These are phyloP conservation scores for Rhodotorula toruloides DNA, from an alignment of 768 basidiomycete genomes.

Conservation along the genomic window DNA sequence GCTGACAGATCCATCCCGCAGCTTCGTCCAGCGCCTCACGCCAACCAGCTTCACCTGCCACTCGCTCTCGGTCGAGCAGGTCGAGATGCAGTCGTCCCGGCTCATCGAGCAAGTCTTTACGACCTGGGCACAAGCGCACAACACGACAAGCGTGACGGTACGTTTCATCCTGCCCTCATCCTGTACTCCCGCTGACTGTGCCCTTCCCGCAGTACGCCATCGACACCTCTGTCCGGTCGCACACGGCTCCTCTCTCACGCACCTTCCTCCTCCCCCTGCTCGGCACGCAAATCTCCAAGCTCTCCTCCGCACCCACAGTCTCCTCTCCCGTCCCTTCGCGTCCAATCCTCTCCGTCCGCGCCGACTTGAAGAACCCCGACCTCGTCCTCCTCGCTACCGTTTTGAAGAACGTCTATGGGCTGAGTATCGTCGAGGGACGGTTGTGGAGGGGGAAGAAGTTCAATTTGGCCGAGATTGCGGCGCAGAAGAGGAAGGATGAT, in stretches of 20 bases:
- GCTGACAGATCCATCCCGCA: not conserved
- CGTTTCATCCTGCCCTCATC: not conserved
- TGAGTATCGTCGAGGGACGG: conserved; percentile 34
- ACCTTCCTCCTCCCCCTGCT: conserved; percentile 25
- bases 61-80: conserved; percentile 20
- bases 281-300: conserved; percentile 8
- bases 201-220: conserved; percentile 24
- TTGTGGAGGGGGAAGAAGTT: conserved; percentile 36
- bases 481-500: conserved; percentile 7
- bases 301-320: conserved; percentile 22
- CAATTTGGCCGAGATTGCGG: conserved; percentile 31
- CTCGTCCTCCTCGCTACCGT: conserved; percentile 36
- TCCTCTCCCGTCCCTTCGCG: conserved; percentile 20
- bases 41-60: conserved; percentile 27
- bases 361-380: conserved; percentile 33
- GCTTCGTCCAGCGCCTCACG: conserved; percentile 24
- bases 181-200: not conserved
- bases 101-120: conserved; percentile 28
- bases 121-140: conserved; percentile 12
- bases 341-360: conserved; percentile 9
- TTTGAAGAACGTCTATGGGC: conserved; percentile 27
- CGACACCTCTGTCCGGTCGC: conserved; percentile 31
- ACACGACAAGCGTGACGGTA: conserved; percentile 20
- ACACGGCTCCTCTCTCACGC: conserved; percentile 30
- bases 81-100: conserved; percentile 8